Evolutionary conservation across 352 stramenopile genomes (phyloP), one percentile per base, ranked within the genome.

Genomic region (Phytophthora brassicae): DNA sequence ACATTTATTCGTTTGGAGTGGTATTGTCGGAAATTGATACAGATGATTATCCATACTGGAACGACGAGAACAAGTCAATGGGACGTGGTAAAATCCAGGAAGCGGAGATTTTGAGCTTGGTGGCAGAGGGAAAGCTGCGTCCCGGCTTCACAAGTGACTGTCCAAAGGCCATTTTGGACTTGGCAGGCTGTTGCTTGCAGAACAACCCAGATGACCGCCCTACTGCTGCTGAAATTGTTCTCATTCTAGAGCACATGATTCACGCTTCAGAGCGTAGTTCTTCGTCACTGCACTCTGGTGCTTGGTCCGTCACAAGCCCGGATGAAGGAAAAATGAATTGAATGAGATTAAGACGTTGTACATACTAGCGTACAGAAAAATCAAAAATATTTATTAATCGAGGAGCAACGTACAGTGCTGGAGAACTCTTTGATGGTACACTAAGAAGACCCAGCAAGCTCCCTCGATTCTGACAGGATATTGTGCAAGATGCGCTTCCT

Each of bases 1-100:
- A 87, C 24, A 83, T 87, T 41, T 87, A 71, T 57, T 86, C 77
- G 38, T 79, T 79, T 16, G 77, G 77, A 5, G 73, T 86, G 16
- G 74, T 86, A 22, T 50, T 86, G 20, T 79, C 66, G 2, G 77
- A 86, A 53, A 82, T 86, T 33, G 77, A 84, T 36, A 84, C 77
- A 22, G 66, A 73, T 46, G 70, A 75, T 19, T 75, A 75, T 35
- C 70, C 71, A 41, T 79, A 66, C 52, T 75, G 67, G 66, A 77
- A 77, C 42, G 56, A 67, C 35, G 52, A 72, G 29, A 63, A 68
- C 29, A 60, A 48, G 23, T 65, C 52, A 29, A 77, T n/a, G n/a
- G n/a, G 71, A 23, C 66, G 66, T 4, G 63, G 64, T 0, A 79
- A 65, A 45, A 61, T 74, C 11, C 63, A 70, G 14, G 63, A 79